Conservation (phyloP, 1,139 yeast genomes). For the Nakaseomyces nivariensis region DNA sequence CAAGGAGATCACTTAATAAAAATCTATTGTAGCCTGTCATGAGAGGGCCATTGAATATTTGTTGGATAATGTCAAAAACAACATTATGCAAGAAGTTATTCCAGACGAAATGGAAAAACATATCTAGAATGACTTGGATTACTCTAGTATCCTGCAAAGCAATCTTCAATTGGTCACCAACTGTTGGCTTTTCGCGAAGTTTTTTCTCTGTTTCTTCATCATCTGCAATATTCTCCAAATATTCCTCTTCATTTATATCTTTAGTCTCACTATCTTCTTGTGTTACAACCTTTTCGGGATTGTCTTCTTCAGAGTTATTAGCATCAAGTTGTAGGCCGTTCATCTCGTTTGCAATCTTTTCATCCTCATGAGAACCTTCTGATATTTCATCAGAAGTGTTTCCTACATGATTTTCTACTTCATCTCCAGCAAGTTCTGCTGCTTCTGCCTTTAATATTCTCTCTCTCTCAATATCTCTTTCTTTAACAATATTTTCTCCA, state of each 20-base stretch:
- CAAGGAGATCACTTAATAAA: slow-evolving; percentile 76
- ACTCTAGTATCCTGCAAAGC: slow-evolving; percentile 76
- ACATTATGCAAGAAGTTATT: slow-evolving; percentile 94
- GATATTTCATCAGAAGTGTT: neutral
- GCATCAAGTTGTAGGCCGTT: slow-evolving; percentile 4
- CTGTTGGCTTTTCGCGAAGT: slow-evolving; percentile 54
- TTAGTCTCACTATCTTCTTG: slow-evolving; percentile 2
- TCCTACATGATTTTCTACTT: slow-evolving; percentile 2
- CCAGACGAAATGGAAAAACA: slow-evolving; percentile 96
- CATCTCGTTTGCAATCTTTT: slow-evolving; percentile 4
- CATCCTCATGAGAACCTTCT: slow-evolving; percentile 3
- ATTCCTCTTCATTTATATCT: slow-evolving; percentile 12
- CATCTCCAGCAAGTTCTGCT: neutral
- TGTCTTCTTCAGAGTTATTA: slow-evolving; percentile 10
- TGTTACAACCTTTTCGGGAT: slow-evolving; percentile 3
- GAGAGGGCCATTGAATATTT: slow-evolving; percentile 87
- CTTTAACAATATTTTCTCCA: slow-evolving; percentile 68
- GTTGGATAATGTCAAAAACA: slow-evolving; percentile 95
- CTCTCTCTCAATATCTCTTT: slow-evolving; percentile 60
- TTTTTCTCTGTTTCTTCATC: slow-evolving; percentile 20
- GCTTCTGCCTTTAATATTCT: slow-evolving; percentile 10
- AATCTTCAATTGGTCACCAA: slow-evolving; percentile 83
- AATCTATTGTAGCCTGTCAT: slow-evolving; percentile 81
- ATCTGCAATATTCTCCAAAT: slow-evolving; percentile 21
- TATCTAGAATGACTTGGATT: slow-evolving; percentile 62